phyloP scores from a whole-genome alignment of 768 basidiomycete species.

The Termitomyces heimii region DNA sequence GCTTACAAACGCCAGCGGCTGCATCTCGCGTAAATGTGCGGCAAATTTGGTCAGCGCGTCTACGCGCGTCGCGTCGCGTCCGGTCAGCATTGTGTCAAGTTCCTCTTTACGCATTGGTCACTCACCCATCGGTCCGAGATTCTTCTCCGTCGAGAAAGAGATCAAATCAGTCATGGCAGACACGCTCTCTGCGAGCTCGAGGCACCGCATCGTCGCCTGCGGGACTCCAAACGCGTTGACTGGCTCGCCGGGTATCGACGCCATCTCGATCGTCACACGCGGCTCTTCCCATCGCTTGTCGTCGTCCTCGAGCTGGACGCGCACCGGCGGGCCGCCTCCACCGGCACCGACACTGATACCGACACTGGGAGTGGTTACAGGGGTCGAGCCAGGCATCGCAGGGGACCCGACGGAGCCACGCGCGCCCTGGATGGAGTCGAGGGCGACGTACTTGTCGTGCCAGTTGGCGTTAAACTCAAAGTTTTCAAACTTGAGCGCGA shows the following conservation, averaged over 20 bases:
- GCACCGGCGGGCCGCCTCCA: too few relatives aligned
- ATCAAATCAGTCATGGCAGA: slow-evolving; percentile 78
- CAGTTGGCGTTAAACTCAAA: slow-evolving; percentile 67
- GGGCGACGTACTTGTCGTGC: slow-evolving; percentile 71
- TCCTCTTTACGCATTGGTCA: too few relatives aligned
- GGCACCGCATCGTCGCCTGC: slow-evolving; percentile 83
- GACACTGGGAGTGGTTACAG: too few relatives aligned
- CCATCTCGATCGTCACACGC: slow-evolving; percentile 50
- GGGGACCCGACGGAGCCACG: slow-evolving; percentile 20
- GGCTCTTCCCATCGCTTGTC: slow-evolving; percentile 67
- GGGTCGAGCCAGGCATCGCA: background rate
- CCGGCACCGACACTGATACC: too few relatives aligned
- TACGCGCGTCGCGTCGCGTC: too few relatives aligned
- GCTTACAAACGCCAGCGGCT: too few relatives aligned
- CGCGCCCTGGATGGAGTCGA: slow-evolving; percentile 53
- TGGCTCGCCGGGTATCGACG: slow-evolving; percentile 72
- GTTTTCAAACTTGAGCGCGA: slow-evolving; percentile 60
- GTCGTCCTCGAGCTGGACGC: slow-evolving; percentile 30
- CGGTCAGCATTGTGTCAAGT: too few relatives aligned
- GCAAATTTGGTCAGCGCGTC: slow-evolving; percentile 37
- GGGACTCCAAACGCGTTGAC: slow-evolving; percentile 88
- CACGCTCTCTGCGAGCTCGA: slow-evolving; percentile 84
- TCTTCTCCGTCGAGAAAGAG: slow-evolving; percentile 45
- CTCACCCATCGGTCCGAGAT: slow-evolving; percentile 64
- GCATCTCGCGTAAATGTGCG: slow-evolving; percentile 30